Evolutionary conservation across 345 rosid genomes (phyloP), one percentile per base, ranked within the genome.

Genomic region (Balakata baccata): DNA sequence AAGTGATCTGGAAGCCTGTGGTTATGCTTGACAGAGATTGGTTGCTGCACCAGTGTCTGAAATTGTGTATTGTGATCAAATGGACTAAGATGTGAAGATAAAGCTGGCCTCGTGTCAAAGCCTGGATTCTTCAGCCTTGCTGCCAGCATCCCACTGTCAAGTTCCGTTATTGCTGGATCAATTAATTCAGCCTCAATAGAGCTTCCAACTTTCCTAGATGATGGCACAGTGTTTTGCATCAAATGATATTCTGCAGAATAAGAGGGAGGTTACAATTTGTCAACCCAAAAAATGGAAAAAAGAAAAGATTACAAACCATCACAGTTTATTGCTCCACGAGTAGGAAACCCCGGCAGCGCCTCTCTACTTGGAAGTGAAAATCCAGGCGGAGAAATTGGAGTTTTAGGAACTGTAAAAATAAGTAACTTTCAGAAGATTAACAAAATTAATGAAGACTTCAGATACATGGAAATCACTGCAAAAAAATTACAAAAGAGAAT

Each of bases 131-230:
- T 81, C 16, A 69, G 41, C 68, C 76, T 77, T 7, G 66, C 53
- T 78, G 80, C 70, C 17, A 61, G 74, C 45, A 77, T 52, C 72
- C 86, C 84, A 46, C 79, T 67, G 50, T 86, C 86, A 74, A 81
- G 83, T 46, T 82, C 83, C 73, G 81, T 41, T 54, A 83, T 81
- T 56, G 89, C 85, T 76, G 89, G 89, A 82, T 86, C 87, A 50
- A 81, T 45, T 51, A 86, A 81, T 69, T 81, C 87, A 71, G 71
- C 76, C 77, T 88, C 85, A 17, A 45, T 64, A 25, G 72, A 59
- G 64, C 61, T 22, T 46, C 83, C 79, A 72, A 67, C 11, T 51
- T 58, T 78, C 62, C 83, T 76, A 78, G 51, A 47, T 3, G 61
- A 64, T 46, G 74, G 75, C 52, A 78, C 69, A 64, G 81, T 70